These are phyloP conservation scores for Trichoderma koningiopsis DNA, from an alignment of 2,329 filamentous ascomycete genomes.

Conservation along the genomic window DNA sequence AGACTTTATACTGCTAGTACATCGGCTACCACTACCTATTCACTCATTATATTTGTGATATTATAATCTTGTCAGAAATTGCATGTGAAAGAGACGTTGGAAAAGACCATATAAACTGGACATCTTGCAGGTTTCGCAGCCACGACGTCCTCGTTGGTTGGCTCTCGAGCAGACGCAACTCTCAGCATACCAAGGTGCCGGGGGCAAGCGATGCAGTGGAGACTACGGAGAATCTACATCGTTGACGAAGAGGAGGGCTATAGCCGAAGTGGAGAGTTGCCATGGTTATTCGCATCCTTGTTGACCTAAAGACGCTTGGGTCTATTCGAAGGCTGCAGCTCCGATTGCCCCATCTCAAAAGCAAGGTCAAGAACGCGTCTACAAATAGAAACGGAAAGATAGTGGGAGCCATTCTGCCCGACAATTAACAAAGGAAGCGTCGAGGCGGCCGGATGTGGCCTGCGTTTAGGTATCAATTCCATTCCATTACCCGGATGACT, in stretches of 20 bases:
- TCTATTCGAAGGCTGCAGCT: constrained; percentile 1
- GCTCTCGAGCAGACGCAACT: neutral
- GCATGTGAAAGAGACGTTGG: constrained; percentile 15
- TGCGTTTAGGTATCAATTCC: constrained; percentile 23
- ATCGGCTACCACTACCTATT: neutral
- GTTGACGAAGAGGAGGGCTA: constrained; percentile 18
- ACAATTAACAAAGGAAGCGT: constrained; percentile 4
- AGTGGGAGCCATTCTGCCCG: constrained; percentile 10
- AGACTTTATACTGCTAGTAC: neutral
- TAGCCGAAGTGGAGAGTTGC: constrained; percentile 7
- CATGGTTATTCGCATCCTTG: neutral
- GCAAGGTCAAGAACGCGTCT: neutral
- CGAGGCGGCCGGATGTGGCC: neutral
- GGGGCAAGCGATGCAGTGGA: neutral
- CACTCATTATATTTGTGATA: neutral
- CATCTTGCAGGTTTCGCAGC: neutral
- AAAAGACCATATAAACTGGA: neutral
- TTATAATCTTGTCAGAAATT: neutral
- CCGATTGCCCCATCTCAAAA: neutral
- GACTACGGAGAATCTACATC: constrained; percentile 9
- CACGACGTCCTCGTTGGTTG: neutral
- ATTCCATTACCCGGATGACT: constrained; percentile 18
- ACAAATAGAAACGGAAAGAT: constrained; percentile 10
- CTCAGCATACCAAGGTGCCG: neutral
- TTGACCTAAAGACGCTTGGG: constrained; percentile 9